These are phyloP conservation scores for Effrenium voratum DNA, from an alignment of 73 alveolate species.

Conservation along the genomic window DNA sequence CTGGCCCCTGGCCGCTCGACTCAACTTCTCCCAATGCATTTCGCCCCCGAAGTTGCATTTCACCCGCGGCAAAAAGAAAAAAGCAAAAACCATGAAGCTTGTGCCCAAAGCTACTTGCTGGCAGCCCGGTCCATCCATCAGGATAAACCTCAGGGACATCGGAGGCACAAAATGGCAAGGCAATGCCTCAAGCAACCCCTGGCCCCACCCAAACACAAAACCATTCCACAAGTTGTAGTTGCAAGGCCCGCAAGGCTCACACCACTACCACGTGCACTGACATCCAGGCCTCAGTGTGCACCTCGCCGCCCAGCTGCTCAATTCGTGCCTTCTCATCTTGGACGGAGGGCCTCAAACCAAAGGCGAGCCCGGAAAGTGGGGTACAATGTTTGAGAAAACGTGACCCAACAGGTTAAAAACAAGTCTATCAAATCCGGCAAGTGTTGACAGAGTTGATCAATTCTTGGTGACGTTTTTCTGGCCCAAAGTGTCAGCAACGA, in stretches of 20 bases:
- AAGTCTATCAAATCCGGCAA: no score
- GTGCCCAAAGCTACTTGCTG: not conserved
- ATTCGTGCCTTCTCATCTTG: constrained; percentile 58
- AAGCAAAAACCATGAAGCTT: not conserved
- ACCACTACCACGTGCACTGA: not conserved
- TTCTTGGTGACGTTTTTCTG: no score
- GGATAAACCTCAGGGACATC: constrained; percentile 23
- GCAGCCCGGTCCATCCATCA: constrained; percentile 53
- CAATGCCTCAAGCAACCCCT: no score
- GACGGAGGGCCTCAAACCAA: constrained; percentile 26
- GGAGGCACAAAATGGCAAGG: no score
- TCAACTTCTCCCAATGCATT: no score
- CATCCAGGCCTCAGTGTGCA: constrained; percentile 53
- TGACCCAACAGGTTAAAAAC: no score
- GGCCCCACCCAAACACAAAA: not conserved
- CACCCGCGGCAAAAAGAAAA: not conserved
- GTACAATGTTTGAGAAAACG: no score
- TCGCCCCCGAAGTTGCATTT: not conserved
- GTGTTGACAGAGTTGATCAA: no score
- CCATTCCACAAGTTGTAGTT: not conserved
- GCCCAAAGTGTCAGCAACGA: no score
- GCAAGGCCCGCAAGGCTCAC: not conserved
- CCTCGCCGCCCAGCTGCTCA: constrained; percentile 63
- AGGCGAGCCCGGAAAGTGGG: no score
- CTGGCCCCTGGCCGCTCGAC: no score